Evolutionary conservation across 192 early-diverging fungal species (phyloP), one percentile per base, ranked within the genome.

Genomic region (Helicostylum pulchrum): DNA sequence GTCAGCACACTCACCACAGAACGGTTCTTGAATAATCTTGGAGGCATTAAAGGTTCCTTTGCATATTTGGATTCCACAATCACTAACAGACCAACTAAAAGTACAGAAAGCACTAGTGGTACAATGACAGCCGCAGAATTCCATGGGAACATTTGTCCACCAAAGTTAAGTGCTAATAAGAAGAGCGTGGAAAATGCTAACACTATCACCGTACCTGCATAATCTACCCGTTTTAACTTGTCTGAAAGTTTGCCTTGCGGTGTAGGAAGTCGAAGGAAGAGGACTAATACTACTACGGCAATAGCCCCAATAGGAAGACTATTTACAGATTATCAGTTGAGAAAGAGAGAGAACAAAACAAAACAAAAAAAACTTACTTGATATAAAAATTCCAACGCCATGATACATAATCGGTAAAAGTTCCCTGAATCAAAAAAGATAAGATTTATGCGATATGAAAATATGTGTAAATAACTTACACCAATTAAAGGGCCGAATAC

Each of bases 121-220:
- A 73, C 76, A 14, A 87, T 65, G n/a, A 87, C 83, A 19, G 62
- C 77, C 7, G 76, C 72, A 11, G 80, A 83, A 23, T 74, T 61
- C 87, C 87, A 89, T 5, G 71, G 68, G 62, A 81, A 80, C 32
- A 72, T 78, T 3, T 76, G 70, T 11, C 87, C 87, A 45, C 87
- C 87, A 77, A 83, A 89, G 32, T 86, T 80, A 53, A 88, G 77
- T 21, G 92, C 69, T 0, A 91, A 79, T 34, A 88, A 69, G 12
- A 86, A 77, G 26, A 93, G 66, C 31, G 77, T 71, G 5, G 80
- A 71, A 43, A 84, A 64, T 8, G 75, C 74, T 8, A 80, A 54
- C 2, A 84, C 72, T 31, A 83, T 69, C 64, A 65, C 7, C 7
- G 70, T 70, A 26, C 88, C 88, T 23, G 84, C 48, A 56, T 77